Evolutionary conservation across 176 grass and related monocot genomes (phyloP).

Genomic region (Oryza longistaminata): DNA sequence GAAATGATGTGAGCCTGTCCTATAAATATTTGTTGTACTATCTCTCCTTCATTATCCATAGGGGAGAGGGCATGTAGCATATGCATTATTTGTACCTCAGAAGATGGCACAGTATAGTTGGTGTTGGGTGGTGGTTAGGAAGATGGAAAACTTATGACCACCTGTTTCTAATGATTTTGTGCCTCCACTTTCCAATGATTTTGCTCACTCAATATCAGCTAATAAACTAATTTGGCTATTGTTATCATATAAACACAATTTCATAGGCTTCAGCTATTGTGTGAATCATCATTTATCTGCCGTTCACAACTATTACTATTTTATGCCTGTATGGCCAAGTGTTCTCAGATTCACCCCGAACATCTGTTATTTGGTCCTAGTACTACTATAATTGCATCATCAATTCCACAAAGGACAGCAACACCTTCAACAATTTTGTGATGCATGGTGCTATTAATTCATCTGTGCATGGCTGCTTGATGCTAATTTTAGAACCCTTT

Average conservation of each 20-base stretch:
- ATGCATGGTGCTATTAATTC: slow-evolving; percentile 1
- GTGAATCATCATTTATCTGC: background rate
- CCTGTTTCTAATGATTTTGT: background rate
- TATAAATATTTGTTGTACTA: slow-evolving; percentile 5
- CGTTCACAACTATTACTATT: background rate
- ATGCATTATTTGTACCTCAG: background rate
- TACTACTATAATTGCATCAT: background rate
- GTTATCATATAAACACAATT: background rate
- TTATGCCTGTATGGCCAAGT: background rate
- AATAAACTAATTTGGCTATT: background rate
- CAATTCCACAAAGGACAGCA: slow-evolving; percentile 25
- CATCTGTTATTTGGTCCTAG: background rate
- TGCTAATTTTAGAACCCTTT: slow-evolving; percentile 9
- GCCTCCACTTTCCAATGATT: background rate
- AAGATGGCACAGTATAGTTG: background rate
- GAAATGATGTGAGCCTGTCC: background rate
- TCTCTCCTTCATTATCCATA: background rate
- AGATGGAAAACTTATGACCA: background rate
- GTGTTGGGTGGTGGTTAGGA: slow-evolving; percentile 1
- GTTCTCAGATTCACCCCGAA: background rate
- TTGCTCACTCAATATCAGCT: background rate
- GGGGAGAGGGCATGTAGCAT: background rate
- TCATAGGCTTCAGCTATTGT: slow-evolving; percentile 1
- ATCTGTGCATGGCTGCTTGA: slow-evolving; percentile 21
- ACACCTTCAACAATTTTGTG: slow-evolving; percentile 3